Evolutionary conservation across 2,329 filamentous ascomycete species (phyloP).

Genomic region (Acrocalymma vagum): DNA sequence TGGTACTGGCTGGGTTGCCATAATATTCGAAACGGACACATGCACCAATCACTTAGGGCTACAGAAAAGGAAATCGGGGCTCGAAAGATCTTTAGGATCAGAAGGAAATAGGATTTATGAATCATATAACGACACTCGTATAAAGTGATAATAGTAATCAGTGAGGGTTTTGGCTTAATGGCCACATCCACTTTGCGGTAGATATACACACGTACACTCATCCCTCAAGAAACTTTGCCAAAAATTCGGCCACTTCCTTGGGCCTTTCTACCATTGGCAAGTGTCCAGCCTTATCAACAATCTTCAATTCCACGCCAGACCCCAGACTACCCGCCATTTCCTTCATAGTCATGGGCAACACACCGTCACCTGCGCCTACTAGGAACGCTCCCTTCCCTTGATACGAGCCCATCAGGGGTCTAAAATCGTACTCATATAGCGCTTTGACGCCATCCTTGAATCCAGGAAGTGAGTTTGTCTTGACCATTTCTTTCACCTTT

Average conservation of each 20-base stretch:
- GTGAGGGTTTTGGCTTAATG: too few relatives aligned
- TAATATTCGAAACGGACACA: too few relatives aligned
- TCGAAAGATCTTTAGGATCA: too few relatives aligned
- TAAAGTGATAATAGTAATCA: too few relatives aligned
- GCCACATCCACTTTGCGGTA: too few relatives aligned
- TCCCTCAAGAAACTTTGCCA: constrained; percentile 60
- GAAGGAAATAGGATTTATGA: too few relatives aligned
- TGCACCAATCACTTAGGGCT: too few relatives aligned
- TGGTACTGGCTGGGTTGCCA: too few relatives aligned
- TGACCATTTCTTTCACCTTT: constrained; percentile 74
- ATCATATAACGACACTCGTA: too few relatives aligned
- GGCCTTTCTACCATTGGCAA: constrained; percentile 85
- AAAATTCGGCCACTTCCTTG: constrained; percentile 69
- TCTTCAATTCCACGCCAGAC: constrained; percentile 64
- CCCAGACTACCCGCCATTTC: constrained; percentile 65
- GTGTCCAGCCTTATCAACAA: constrained; percentile 78
- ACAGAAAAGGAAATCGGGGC: too few relatives aligned
- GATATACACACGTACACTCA: constrained; percentile 1
- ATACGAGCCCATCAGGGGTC: constrained; percentile 62
- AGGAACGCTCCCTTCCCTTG: constrained; percentile 72
- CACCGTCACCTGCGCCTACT: constrained; percentile 77
- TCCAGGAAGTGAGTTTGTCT: constrained; percentile 72
- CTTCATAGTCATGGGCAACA: constrained; percentile 81
- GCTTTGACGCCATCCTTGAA: constrained; percentile 74
- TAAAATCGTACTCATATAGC: constrained; percentile 76